Evolutionary conservation across 2,329 filamentous ascomycete genomes (phyloP).

Genomic region (Apiospora phragmitis): DNA sequence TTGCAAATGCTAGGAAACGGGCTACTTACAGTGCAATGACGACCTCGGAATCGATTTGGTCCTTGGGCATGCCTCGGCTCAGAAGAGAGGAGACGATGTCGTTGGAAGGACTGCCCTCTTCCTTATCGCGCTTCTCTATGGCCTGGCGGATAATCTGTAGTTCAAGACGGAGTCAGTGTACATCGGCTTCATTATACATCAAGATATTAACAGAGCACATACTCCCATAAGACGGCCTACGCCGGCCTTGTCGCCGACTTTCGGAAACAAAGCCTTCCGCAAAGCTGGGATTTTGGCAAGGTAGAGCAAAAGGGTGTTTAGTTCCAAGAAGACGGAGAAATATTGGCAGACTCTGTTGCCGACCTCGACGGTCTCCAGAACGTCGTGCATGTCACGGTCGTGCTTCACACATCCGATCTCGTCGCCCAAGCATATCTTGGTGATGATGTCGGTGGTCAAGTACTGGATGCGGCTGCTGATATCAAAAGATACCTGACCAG

Average conservation of each 20-base stretch:
- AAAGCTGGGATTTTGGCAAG: no score
- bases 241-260: background rate
- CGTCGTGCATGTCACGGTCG: constrained; percentile 20
- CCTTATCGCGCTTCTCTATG: background rate
- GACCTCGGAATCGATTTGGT: no score
- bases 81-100: background rate
- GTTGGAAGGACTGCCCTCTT: background rate
- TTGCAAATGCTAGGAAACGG: no score
- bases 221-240: background rate
- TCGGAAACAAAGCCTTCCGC: no score
- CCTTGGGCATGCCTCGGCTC: no score
- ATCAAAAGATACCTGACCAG: constrained; percentile 9
- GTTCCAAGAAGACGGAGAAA: background rate
- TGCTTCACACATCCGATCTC: constrained; percentile 25
- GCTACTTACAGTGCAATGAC: no score
- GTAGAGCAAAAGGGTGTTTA: background rate
- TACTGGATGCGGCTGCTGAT: constrained; percentile 14
- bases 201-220: background rate
- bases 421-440: constrained; percentile 25
- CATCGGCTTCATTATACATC: background rate
- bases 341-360: no score
- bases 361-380: no score
- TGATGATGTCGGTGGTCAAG: constrained; percentile 28
- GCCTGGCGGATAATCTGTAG: background rate
- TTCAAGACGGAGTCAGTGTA: background rate